phyloP scores from a whole-genome alignment of 129 eudicot genomes.

The Tagetes patula region DNA sequence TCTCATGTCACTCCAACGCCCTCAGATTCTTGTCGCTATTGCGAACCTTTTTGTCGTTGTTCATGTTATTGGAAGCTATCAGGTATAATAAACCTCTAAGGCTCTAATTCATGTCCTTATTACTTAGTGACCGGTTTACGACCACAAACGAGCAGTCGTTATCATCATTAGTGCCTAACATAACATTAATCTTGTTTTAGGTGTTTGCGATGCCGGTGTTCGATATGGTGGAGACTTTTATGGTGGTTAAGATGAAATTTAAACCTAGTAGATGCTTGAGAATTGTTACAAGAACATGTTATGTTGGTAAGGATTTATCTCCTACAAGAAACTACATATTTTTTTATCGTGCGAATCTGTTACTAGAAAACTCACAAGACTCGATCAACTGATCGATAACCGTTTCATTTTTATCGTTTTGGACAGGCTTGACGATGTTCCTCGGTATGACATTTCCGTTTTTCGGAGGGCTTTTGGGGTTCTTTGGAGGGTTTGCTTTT shows the following conservation, averaged over 20 bases:
- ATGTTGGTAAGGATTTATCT: constrained; percentile 45
- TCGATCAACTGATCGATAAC: not conserved
- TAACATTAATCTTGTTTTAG: constrained; percentile 27
- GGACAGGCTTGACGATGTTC: constrained; percentile 51
- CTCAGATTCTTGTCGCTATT: constrained; percentile 38
- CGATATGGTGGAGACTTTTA: constrained; percentile 46
- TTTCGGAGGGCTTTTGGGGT: constrained; percentile 57
- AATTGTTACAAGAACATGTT: constrained; percentile 38
- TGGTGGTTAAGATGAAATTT: constrained; percentile 40
- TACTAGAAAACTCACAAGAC: not conserved
- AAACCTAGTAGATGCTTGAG: constrained; percentile 48
- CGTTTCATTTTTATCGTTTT: not conserved
- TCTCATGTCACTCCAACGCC: constrained; percentile 43
- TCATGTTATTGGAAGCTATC: constrained; percentile 61
- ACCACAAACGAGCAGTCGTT: not conserved
- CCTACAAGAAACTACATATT: too few relatives aligned
- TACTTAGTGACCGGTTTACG: not conserved
- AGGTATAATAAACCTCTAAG: constrained; percentile 24
- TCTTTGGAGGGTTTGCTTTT: constrained; percentile 69
- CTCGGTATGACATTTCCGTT: constrained; percentile 56
- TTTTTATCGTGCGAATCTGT: not conserved
- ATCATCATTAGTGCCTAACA: not conserved
- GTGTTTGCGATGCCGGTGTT: constrained; percentile 64
- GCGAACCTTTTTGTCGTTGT: constrained; percentile 50
- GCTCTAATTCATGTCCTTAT: not conserved